These are phyloP conservation scores for Reticulascus tulasneorum DNA, from an alignment of 2,329 filamentous ascomycete genomes.

Conservation along the genomic window DNA sequence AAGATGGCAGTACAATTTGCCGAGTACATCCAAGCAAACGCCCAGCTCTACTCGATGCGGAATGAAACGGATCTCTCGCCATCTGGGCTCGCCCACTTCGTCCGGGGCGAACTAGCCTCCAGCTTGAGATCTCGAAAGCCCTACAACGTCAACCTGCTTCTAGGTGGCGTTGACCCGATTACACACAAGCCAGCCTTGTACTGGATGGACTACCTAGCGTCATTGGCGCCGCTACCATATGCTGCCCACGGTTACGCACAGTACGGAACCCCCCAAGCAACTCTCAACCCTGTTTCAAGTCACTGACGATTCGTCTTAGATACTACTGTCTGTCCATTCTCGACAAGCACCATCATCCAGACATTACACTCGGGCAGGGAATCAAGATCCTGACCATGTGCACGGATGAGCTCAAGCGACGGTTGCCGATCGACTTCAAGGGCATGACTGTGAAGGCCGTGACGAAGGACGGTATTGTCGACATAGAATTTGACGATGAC, in stretches of 20 bases:
- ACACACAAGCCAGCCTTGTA: conserved; percentile 87
- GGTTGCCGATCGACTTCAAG: conserved; percentile 98
- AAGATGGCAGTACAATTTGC: conserved; percentile 99
- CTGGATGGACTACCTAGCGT: conserved; percentile 96
- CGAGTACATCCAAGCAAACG: conserved; percentile 98
- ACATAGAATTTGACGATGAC: conserved; percentile 82
- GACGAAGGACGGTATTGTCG: conserved; percentile 86
- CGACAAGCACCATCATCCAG: conserved; percentile 96
- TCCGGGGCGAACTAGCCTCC: conserved; percentile 86
- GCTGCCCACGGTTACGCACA: conserved; percentile 98
- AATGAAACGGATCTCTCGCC: conserved; percentile 91
- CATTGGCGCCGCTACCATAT: conserved; percentile 83
- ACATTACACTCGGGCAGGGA: conserved; percentile 84
- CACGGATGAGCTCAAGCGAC: conserved; percentile 92
- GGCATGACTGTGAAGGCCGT: conserved; percentile 91
- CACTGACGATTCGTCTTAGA: conserved; percentile 38
- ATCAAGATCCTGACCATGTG: conserved; percentile 92
- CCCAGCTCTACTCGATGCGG: conserved; percentile 97
- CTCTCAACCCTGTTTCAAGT: conserved; percentile 11
- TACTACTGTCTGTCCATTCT: conserved; percentile 98
- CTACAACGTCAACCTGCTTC: conserved; percentile 93
- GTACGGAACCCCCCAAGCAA: conserved; percentile 45
- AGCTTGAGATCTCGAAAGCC: conserved; percentile 89
- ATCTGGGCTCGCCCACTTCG: conserved; percentile 84
- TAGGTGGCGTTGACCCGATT: conserved; percentile 91